Conservation (phyloP, 768 basidiomycete species). For the Tylopilus cervinicoccineus region DNA sequence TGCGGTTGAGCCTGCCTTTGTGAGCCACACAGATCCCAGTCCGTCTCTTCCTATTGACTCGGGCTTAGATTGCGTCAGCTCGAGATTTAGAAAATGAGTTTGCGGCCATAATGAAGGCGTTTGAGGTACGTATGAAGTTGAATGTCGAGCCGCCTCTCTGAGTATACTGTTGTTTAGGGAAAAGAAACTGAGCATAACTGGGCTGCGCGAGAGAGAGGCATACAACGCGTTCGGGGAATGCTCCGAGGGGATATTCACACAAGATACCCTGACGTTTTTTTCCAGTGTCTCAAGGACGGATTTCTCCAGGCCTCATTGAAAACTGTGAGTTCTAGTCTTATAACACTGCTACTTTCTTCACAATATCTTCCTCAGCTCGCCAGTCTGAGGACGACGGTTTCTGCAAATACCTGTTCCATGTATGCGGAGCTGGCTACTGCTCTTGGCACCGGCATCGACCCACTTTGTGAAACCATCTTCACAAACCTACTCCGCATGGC, state of each 20-base stretch:
- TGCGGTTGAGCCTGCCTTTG: slow-evolving; percentile 66
- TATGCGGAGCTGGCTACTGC: slow-evolving; percentile 69
- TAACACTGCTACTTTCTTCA: not conserved
- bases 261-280: slow-evolving; percentile 71
- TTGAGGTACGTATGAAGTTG: slow-evolving; percentile 54
- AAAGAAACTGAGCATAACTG: slow-evolving; percentile 98
- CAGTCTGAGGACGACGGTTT: slow-evolving; percentile 89
- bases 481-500: slow-evolving; percentile 82
- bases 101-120: slow-evolving; percentile 67
- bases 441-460: slow-evolving; percentile 69
- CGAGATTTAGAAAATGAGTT: slow-evolving; percentile 88
- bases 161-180: slow-evolving; percentile 49
- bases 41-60: not conserved
- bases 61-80: slow-evolving; percentile 69
- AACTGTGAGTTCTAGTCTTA: slow-evolving; percentile 52
- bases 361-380: slow-evolving; percentile 49
- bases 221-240: slow-evolving; percentile 83
- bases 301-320: slow-evolving; percentile 83
- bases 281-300: slow-evolving; percentile 67
- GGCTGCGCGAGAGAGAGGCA: slow-evolving; percentile 72
- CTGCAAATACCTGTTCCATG: slow-evolving; percentile 71
- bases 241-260: slow-evolving; percentile 78
- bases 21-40: slow-evolving; percentile 33
- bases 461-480: slow-evolving; percentile 72
- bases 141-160: not conserved